phyloP scores from a whole-genome alignment of 2,329 filamentous ascomycete species.

The Aspergillus sp. region DNA sequence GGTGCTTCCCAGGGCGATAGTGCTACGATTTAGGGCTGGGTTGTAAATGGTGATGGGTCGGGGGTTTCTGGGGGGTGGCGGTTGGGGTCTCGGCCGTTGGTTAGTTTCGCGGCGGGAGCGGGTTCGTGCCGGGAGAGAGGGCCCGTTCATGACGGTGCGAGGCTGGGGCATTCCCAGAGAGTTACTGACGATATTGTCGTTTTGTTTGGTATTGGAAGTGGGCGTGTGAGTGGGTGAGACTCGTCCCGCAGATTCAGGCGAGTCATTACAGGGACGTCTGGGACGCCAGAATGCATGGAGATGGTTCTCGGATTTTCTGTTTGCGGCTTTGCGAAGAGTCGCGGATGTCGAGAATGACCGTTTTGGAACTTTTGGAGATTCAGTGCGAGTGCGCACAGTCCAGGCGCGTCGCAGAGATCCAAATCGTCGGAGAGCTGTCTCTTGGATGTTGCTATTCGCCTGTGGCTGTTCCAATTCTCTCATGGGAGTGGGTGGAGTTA shows the following conservation, averaged over 20 bases:
- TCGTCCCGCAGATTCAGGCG: conserved; percentile 35
- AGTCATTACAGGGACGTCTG: conserved; percentile 51
- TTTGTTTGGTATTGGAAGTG: conserved; percentile 11
- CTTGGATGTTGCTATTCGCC: background rate
- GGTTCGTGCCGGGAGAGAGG: conserved; percentile 14
- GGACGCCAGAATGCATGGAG: conserved; percentile 57
- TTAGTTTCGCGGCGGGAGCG: conserved; percentile 8
- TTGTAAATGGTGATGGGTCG: conserved; percentile 1
- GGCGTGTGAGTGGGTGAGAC: conserved; percentile 13
- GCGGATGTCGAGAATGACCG: conserved; percentile 35
- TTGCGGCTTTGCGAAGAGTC: conserved; percentile 35
- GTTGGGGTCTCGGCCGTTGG: conserved; percentile 25
- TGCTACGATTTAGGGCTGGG: conserved; percentile 23
- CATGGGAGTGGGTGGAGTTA: conserved; percentile 47
- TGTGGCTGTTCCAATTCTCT: conserved; percentile 1
- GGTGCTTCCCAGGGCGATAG: conserved; percentile 20
- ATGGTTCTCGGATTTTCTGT: conserved; percentile 38
- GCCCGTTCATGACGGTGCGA: conserved; percentile 37
- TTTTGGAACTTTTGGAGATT: conserved; percentile 30
- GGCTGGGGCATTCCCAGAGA: conserved; percentile 48
- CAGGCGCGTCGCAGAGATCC: conserved; percentile 32
- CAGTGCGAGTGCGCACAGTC: conserved; percentile 31
- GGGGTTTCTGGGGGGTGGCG: conserved; percentile 14
- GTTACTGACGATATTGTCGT: conserved; percentile 39
- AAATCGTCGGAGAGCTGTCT: conserved; percentile 21